Conservation (phyloP, 176 grass and related monocot species). For the Bolboschoenus planiculmis region DNA sequence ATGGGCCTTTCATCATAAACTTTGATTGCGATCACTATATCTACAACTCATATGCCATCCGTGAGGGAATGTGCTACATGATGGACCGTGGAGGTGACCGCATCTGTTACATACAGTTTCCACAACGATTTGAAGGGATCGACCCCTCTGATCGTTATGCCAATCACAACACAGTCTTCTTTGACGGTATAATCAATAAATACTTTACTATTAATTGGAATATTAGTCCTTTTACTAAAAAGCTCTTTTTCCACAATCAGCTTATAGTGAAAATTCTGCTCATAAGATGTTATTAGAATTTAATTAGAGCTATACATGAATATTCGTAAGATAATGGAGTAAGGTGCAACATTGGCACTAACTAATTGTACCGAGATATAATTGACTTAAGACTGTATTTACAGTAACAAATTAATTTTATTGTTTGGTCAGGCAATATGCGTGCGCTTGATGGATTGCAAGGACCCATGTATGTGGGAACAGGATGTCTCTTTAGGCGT, state of each 20-base stretch:
- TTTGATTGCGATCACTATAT: conserved; percentile 58
- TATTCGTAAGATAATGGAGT: background rate
- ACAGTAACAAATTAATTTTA: background rate
- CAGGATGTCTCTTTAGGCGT: conserved; percentile 43
- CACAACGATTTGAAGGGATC: conserved; percentile 56
- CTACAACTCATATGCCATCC: conserved; percentile 36
- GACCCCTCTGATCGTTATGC: conserved; percentile 56
- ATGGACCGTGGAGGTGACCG: conserved; percentile 54
- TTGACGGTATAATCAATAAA: conserved; percentile 32
- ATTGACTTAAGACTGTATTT: background rate
- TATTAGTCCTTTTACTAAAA: background rate
- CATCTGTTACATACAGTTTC: conserved; percentile 56
- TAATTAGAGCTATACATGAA: background rate
- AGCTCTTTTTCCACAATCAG: background rate
- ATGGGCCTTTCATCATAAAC: conserved; percentile 53
- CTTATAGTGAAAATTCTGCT: background rate
- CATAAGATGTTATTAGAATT: background rate
- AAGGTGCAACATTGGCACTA: background rate
- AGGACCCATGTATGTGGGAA: conserved; percentile 55
- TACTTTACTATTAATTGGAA: background rate
- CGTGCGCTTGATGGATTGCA: conserved; percentile 48
- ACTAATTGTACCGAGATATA: background rate
- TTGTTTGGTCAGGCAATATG: conserved; percentile 29
- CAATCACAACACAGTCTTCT: conserved; percentile 60
- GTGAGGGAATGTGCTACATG: conserved; percentile 57